phyloP scores from a whole-genome alignment of 139 green algal species.

The Chlamydomonas asymmetrica region DNA sequence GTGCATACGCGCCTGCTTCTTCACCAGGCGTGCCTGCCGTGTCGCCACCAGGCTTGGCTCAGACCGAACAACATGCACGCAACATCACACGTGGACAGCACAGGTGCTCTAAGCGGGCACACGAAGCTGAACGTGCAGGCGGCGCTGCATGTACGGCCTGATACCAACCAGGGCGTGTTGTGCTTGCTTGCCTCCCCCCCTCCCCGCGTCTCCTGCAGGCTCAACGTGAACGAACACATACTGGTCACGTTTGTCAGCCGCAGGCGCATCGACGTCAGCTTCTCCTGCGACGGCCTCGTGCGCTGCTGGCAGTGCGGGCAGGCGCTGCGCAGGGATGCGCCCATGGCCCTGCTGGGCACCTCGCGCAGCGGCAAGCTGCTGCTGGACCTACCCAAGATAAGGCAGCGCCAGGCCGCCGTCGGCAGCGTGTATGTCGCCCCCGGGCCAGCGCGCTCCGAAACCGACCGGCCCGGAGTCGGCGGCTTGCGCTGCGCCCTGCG shows the following conservation, averaged over 20 bases:
- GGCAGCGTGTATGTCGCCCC: slow-evolving; percentile 29
- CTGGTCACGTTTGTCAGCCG: slow-evolving; percentile 4
- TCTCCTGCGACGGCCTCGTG: slow-evolving; percentile 3
- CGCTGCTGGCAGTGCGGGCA: slow-evolving; percentile 35
- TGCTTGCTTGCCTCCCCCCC: too few relatives aligned
- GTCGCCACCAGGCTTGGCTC: too few relatives aligned
- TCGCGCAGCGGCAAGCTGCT: slow-evolving; percentile 30
- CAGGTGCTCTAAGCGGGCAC: too few relatives aligned
- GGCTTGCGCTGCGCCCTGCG: slow-evolving; percentile 21
- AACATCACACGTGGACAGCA: too few relatives aligned
- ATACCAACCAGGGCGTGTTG: too few relatives aligned
- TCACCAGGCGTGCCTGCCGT: too few relatives aligned
- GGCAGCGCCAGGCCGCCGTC: slow-evolving; percentile 31
- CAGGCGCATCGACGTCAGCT: slow-evolving; percentile 5
- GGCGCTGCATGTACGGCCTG: too few relatives aligned
- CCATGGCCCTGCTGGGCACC: slow-evolving; percentile 19
- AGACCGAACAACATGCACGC: too few relatives aligned
- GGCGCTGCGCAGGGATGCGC: slow-evolving; percentile 29
- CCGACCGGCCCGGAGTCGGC: slow-evolving; percentile 20
- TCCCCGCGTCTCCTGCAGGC: neutral
- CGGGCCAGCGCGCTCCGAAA: slow-evolving; percentile 17
- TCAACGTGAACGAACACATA: neutral
- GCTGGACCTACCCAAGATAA: slow-evolving; percentile 38
- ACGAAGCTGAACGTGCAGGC: too few relatives aligned
- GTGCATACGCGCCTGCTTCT: too few relatives aligned